A percentile compares a stretch with the other conserved stretches of the same genome.
Evolutionary conservation across 345 rosid genomes (phyloP).

Genomic region (Aquilaria sinensis): DNA sequence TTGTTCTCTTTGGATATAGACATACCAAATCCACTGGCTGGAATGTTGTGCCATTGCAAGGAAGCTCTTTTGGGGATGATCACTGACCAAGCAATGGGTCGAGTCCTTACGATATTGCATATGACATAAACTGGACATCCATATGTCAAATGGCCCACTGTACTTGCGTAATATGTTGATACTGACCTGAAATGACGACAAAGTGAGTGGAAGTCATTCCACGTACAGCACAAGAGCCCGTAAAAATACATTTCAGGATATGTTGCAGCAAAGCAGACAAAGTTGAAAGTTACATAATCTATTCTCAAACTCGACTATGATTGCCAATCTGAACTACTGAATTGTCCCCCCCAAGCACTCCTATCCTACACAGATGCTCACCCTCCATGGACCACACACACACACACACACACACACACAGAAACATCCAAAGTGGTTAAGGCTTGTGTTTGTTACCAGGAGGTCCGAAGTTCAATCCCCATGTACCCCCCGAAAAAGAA

Average conservation of each 20-base stretch:
- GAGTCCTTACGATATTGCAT: conserved; percentile 11
- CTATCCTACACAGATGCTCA: too few relatives aligned
- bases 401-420: too few relatives aligned
- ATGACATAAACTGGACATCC: conserved; percentile 40
- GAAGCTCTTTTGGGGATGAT: conserved; percentile 55
- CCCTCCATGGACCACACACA: too few relatives aligned
- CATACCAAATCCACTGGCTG: conserved; percentile 91
- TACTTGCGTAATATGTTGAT: conserved; percentile 71
- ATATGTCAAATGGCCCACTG: conserved; percentile 64
- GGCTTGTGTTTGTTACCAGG: too few relatives aligned
- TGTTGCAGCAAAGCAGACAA: too few relatives aligned
- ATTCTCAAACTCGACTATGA: too few relatives aligned
- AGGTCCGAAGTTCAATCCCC: too few relatives aligned
- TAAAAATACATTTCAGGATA: background rate
- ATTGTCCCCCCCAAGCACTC: too few relatives aligned
- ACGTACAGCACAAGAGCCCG: background rate
- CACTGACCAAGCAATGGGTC: conserved; percentile 33
- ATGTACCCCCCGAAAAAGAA: too few relatives aligned
- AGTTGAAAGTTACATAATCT: too few relatives aligned
- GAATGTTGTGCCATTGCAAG: conserved; percentile 69
- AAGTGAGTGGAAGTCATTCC: background rate
- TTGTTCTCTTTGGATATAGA: background rate
- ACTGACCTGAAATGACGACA: conserved; percentile 34
- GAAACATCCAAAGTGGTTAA: too few relatives aligned
- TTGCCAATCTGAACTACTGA: too few relatives aligned